Evolutionary conservation across 257 asterid species (phyloP).

Genomic region (Apocynum venetum): DNA sequence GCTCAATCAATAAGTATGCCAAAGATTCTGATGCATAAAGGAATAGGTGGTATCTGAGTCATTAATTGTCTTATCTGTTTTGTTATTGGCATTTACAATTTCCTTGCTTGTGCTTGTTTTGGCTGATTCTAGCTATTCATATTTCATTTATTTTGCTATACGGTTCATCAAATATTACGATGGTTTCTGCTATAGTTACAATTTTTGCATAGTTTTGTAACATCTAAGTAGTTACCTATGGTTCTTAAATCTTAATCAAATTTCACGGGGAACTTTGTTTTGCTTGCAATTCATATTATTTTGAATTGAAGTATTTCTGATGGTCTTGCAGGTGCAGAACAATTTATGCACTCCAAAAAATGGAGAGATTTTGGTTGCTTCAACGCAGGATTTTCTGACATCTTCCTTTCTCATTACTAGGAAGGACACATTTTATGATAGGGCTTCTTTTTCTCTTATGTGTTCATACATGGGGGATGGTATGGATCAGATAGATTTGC

Average conservation of each 20-base stretch:
- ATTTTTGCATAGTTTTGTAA: background rate
- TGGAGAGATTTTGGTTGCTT: slow-evolving; percentile 99
- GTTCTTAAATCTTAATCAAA: background rate
- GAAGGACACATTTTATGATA: slow-evolving; percentile 93
- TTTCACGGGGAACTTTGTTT: background rate
- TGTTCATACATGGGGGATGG: slow-evolving; percentile 89
- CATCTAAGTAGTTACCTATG: background rate
- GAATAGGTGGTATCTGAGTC: background rate
- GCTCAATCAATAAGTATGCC: background rate
- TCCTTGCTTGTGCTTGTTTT: background rate
- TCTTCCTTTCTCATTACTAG: slow-evolving; percentile 92
- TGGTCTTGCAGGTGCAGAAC: slow-evolving; percentile 84
- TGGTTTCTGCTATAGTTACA: background rate
- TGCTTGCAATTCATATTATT: background rate
- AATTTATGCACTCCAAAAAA: slow-evolving; percentile 97
- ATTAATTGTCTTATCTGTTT: background rate
- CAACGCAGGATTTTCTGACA: slow-evolving; percentile 97
- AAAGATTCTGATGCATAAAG: background rate
- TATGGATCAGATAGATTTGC: slow-evolving; percentile 86
- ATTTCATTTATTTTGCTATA: background rate
- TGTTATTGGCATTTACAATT: background rate
- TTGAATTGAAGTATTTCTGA: slow-evolving; percentile 13
- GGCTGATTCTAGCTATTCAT: background rate
- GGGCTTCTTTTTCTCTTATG: slow-evolving; percentile 83
- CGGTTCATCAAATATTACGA: background rate